Evolutionary conservation across 257 asterid genomes (phyloP), one percentile per base, ranked within the genome.

Genomic region (Salvia splendens): DNA sequence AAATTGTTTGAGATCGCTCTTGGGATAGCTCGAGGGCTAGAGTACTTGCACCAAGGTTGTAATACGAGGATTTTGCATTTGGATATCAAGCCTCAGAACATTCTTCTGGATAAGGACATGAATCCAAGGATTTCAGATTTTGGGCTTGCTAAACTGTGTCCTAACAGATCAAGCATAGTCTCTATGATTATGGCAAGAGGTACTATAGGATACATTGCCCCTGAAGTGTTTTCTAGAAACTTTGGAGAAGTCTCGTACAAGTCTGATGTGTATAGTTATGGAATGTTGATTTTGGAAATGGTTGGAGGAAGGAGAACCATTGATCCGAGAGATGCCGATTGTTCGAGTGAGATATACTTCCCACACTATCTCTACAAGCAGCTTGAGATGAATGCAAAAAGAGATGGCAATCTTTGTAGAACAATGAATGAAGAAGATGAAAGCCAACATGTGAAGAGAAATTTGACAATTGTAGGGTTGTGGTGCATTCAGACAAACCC

Each of bases 401-500:
- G 14, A 5, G 15, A 0, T 17, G 38, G 3, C 36, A 51, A 16
- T 15, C 8, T 15, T 7, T 15, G 3, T 0, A 67, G 47, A 1
- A 62, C 61, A 32, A n/a, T 8, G 32, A 42, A 51, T 30, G 82
- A 61, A 32, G 72, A 77, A 43, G 75, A 77, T 28, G 85, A 77
- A 36, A 55, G 46, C 6, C 33, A 64, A 49, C 8, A 35, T 8
- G 78, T 68, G 0, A 76, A 36, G 75, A 63, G 52, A 61, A 82
- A 69, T 1, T 14, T 84, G 82, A 45, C 80, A 0, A 67, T 79
- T 6, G 82, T 73, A 38, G 80, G 85, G 16, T 56, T 79, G 9
- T 82, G 87, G 84, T 84, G 89, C 62, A 71, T n/a, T n/a, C 84
- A 83, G 55, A 75, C 61, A 4, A 57, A 65, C 41, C 86, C 86